Evolutionary conservation across 2,329 filamentous ascomycete genomes (phyloP).

Genomic region (Camillea tinctor): DNA sequence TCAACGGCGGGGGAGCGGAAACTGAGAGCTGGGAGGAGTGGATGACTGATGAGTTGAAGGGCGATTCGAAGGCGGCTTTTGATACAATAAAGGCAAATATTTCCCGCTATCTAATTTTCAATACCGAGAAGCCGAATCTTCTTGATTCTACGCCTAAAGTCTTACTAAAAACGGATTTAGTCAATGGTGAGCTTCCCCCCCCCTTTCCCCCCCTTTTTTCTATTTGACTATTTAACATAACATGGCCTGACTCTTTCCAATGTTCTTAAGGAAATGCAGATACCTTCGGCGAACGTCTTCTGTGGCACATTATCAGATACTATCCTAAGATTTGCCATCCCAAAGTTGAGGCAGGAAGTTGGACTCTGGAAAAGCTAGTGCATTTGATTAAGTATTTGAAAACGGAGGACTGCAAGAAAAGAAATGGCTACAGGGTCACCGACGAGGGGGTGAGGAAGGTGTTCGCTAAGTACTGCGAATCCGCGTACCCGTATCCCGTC

Average conservation of each 20-base stretch:
- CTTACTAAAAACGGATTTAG: too few species aligned
- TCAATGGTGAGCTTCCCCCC: too few species aligned
- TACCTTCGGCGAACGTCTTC: neutral
- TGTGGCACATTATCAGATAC: neutral
- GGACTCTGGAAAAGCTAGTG: neutral
- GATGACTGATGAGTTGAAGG: neutral
- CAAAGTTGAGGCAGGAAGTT: neutral
- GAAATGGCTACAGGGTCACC: neutral
- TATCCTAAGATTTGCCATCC: neutral
- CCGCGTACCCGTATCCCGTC: neutral
- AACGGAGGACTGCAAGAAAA: neutral
- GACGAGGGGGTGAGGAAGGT: neutral
- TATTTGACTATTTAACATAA: too few species aligned
- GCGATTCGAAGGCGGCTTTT: neutral
- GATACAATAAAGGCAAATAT: neutral
- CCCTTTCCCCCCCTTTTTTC: too few species aligned
- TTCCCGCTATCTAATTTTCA: neutral
- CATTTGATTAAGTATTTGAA: neutral
- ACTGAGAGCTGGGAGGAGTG: too few species aligned
- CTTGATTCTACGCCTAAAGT: too few species aligned
- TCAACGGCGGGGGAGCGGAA: too few species aligned
- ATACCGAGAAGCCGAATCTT: too few species aligned
- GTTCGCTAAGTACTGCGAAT: neutral
- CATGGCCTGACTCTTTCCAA: too few species aligned
- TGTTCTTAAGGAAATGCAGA: neutral